Conservation (phyloP, 345 rosid species). For the Populus euphratica region DNA sequence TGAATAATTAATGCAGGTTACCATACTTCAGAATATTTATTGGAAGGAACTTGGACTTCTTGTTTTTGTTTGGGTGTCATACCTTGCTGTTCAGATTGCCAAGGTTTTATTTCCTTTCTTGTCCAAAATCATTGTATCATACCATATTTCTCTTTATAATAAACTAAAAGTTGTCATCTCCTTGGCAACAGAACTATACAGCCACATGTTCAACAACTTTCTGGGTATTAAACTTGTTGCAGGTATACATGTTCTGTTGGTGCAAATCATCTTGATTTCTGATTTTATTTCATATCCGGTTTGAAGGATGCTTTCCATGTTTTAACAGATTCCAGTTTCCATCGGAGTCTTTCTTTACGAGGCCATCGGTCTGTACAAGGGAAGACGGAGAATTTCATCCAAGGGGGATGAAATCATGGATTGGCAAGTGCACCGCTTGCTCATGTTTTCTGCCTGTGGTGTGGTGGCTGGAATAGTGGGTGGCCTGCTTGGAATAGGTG, state of each 20-base stretch:
- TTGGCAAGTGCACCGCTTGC: background rate
- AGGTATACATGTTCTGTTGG: background rate
- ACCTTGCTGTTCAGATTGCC: slow-evolving; percentile 4
- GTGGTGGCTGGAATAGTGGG: slow-evolving; percentile 3
- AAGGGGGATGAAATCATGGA: background rate
- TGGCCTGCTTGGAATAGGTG: slow-evolving; percentile 3
- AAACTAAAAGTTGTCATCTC: background rate
- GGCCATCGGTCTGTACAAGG: slow-evolving; percentile 1
- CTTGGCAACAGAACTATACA: background rate
- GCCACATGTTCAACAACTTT: background rate
- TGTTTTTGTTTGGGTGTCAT: slow-evolving; percentile 8
- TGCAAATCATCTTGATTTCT: background rate
- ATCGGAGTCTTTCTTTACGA: background rate
- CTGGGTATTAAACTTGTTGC: slow-evolving; percentile 5
- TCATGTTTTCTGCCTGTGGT: background rate
- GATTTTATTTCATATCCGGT: too few relatives aligned
- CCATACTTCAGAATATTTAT: background rate
- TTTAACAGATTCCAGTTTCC: background rate
- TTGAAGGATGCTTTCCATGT: background rate
- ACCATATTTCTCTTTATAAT: background rate
- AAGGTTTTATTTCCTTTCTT: background rate
- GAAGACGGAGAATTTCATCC: background rate
- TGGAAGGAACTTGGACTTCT: slow-evolving; percentile 11
- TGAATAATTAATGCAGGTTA: background rate
- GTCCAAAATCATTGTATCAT: background rate